phyloP scores from a whole-genome alignment of 1,284 basidiomycete species.

The Bjerkandera adusta region DNA sequence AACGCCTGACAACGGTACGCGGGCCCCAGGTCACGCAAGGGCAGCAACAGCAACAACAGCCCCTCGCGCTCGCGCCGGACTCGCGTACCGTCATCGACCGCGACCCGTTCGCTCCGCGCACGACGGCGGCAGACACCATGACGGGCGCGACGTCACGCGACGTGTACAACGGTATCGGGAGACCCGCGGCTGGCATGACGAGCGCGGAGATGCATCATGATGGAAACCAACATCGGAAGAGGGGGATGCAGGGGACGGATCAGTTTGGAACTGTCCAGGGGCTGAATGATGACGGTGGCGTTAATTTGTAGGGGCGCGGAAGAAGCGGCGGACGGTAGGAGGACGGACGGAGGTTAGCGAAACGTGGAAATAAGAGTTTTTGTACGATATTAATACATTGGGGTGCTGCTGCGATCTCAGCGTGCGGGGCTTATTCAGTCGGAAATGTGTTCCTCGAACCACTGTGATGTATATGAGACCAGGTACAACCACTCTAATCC shows the following conservation, averaged over 20 bases:
- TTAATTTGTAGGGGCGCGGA: neutral
- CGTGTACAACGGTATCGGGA: conserved; percentile 31
- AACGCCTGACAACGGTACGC: conserved; percentile 12
- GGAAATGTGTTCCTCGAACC: conserved; percentile 16
- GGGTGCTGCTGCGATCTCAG: neutral
- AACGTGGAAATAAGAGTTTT: too few relatives aligned
- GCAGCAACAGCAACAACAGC: conserved; percentile 10
- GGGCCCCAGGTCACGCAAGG: neutral
- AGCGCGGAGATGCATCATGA: conserved; percentile 34
- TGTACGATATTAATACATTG: too few relatives aligned
- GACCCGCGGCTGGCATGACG: conserved; percentile 31
- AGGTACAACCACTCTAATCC: neutral
- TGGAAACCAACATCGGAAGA: conserved; percentile 29
- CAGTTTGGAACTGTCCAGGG: conserved; percentile 20
- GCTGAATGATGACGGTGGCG: conserved; percentile 3
- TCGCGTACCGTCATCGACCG: conserved; percentile 28
- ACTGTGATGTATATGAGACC: conserved; percentile 4
- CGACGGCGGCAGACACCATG: conserved; percentile 25
- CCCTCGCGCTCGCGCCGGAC: conserved; percentile 25
- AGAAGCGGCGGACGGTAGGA: too few relatives aligned
- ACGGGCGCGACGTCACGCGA: conserved; percentile 33
- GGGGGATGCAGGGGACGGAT: conserved; percentile 22
- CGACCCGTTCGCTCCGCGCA: conserved; percentile 24
- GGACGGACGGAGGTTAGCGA: too few relatives aligned
- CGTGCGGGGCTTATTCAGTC: conserved; percentile 1